phyloP scores from a whole-genome alignment of 1,139 yeast genomes.

The Yamadazyma taylorii region DNA sequence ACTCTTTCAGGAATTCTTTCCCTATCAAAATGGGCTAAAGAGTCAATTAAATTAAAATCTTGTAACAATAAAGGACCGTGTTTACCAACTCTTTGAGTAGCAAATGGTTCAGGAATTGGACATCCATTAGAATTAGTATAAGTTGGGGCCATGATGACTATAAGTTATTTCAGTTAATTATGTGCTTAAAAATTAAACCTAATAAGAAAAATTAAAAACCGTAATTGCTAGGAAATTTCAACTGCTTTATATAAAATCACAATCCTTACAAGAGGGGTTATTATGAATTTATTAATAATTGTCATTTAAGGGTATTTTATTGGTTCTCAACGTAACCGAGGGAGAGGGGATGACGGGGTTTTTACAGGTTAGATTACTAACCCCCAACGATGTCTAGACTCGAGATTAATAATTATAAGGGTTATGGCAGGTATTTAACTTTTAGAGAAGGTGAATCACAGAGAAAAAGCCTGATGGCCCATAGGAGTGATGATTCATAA shows the following conservation, averaged over 20 bases:
- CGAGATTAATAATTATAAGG: too few relatives aligned
- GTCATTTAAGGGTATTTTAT: background rate
- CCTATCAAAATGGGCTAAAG: conserved; percentile 80
- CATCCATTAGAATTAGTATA: conserved; percentile 74
- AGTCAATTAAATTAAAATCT: conserved; percentile 75
- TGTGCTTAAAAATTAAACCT: too few relatives aligned
- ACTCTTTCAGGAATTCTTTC: conserved; percentile 90
- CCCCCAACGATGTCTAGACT: too few relatives aligned
- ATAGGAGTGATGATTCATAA: too few relatives aligned
- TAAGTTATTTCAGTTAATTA: too few relatives aligned
- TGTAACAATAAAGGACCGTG: conserved; percentile 77
- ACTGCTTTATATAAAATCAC: background rate
- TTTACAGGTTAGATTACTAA: background rate
- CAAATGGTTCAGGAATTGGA: conserved; percentile 67
- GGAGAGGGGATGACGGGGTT: background rate
- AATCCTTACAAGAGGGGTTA: conserved; percentile 2
- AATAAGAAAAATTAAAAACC: conserved; percentile 2
- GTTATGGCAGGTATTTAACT: too few relatives aligned
- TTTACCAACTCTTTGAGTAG: conserved; percentile 72
- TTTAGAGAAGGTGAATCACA: too few relatives aligned
- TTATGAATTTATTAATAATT: conserved; percentile 1
- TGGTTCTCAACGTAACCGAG: conserved; percentile 1
- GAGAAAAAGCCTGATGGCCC: too few relatives aligned
- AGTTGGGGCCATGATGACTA: conserved; percentile 43
- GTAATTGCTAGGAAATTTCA: too few relatives aligned